phyloP scores from a whole-genome alignment of 179 eudicot genomes.

The Camellia oleifera region DNA sequence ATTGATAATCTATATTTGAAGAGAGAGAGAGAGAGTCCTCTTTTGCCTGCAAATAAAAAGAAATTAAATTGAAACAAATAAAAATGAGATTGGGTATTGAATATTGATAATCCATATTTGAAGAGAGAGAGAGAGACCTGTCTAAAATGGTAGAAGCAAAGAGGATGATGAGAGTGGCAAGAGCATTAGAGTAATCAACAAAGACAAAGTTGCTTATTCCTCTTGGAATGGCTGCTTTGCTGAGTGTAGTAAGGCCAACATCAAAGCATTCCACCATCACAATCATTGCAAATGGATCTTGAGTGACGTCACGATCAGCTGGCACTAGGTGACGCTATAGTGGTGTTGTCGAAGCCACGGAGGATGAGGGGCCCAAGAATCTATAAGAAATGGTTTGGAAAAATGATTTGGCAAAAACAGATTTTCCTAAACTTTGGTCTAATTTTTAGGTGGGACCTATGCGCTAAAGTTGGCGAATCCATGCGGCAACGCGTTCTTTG shows the following conservation, averaged over 20 bases:
- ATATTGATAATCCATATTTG: not conserved
- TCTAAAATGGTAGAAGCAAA: constrained; percentile 31
- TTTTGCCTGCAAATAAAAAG: constrained; percentile 22
- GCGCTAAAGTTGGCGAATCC: too few species aligned
- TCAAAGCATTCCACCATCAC: constrained; percentile 32
- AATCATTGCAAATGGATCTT: constrained; percentile 41
- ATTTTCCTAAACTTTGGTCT: too few species aligned
- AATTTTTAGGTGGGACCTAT: too few species aligned
- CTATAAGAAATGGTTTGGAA: too few species aligned
- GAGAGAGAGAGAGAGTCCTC: not conserved
- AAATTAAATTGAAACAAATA: not conserved
- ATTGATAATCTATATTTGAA: not conserved
- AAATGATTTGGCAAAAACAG: too few species aligned
- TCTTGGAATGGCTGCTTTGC: constrained; percentile 46
- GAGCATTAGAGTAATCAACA: constrained; percentile 42
- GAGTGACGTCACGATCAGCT: too few species aligned
- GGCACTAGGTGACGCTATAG: too few species aligned
- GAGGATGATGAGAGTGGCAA: constrained; percentile 36
- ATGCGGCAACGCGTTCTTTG: too few species aligned
- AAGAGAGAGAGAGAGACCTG: constrained; percentile 16
- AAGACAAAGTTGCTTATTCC: constrained; percentile 41
- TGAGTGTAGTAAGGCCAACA: constrained; percentile 40
- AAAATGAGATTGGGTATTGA: not conserved
- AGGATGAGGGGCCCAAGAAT: too few species aligned
- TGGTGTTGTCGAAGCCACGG: too few species aligned